Percentiles rank a stretch among this genome's conserved stretches.
These are phyloP conservation scores for Mycena venus DNA, from an alignment of 768 basidiomycete species.

Conservation along the genomic window DNA sequence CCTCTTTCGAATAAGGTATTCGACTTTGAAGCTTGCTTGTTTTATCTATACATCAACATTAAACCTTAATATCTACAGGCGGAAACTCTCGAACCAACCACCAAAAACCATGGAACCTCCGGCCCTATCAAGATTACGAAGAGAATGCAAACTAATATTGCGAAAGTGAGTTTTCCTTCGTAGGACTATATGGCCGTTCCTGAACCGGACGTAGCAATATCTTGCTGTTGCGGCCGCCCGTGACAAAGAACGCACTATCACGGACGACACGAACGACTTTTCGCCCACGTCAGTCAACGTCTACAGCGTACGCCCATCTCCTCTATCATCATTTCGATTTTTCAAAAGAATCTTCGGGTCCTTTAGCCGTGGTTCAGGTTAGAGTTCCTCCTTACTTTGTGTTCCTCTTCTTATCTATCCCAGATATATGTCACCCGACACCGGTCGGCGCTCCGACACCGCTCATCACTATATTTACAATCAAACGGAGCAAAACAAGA, in stretches of 20 bases:
- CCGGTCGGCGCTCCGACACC: constrained; percentile 69
- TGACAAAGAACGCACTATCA: constrained; percentile 59
- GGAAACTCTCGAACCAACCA: constrained; percentile 52
- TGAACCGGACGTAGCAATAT: no score
- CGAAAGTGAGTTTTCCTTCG: constrained; percentile 54
- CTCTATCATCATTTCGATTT: background rate
- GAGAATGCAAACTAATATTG: constrained; percentile 55
- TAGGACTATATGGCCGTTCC: no score
- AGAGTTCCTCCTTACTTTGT: constrained; percentile 12
- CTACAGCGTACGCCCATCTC: constrained; percentile 61
- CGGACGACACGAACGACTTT: constrained; percentile 65
- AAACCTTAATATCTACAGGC: constrained; percentile 48
- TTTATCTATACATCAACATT: no score
- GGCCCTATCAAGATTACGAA: constrained; percentile 63
- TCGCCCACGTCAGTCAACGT: constrained; percentile 48
- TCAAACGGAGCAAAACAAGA: constrained; percentile 55
- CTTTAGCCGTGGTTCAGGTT: constrained; percentile 69
- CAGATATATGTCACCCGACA: constrained; percentile 67
- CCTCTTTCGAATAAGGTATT: constrained; percentile 70
- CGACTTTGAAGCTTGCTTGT: background rate
- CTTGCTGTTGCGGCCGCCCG: constrained; percentile 59
- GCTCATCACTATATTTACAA: constrained; percentile 67
- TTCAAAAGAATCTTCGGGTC: background rate
- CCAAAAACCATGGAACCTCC: constrained; percentile 59
- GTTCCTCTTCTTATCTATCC: background rate